These are phyloP conservation scores for Vaccinium macrocarpon DNA, from an alignment of 148 eudicot genomes.

Conservation along the genomic window DNA sequence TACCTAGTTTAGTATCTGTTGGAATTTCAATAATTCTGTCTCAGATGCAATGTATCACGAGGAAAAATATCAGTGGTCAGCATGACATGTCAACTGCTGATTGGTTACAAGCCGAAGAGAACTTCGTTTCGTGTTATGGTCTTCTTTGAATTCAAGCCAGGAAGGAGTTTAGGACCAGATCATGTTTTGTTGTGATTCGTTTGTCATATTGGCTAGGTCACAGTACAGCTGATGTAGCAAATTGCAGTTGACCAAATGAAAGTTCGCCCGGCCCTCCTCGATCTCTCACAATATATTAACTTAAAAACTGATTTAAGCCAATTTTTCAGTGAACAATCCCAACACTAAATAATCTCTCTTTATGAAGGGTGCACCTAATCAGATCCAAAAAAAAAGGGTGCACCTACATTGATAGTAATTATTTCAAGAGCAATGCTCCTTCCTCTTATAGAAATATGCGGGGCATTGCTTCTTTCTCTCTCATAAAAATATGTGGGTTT, in stretches of 20 bases:
- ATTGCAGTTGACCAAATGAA: background rate
- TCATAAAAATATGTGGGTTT: too few relatives aligned
- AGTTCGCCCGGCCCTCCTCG: background rate
- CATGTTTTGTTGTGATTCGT: background rate
- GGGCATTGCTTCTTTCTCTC: too few relatives aligned
- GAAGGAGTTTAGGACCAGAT: background rate
- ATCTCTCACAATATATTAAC: too few relatives aligned
- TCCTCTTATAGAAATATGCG: too few relatives aligned
- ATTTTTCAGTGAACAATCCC: too few relatives aligned
- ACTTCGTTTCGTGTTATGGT: background rate
- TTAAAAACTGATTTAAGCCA: too few relatives aligned
- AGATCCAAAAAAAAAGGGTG: too few relatives aligned
- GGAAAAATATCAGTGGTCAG: background rate
- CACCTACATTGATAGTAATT: too few relatives aligned
- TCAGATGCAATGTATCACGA: background rate
- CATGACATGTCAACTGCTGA: background rate
- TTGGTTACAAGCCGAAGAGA: background rate
- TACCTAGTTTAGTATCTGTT: background rate
- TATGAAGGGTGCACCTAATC: too few relatives aligned
- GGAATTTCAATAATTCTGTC: background rate
- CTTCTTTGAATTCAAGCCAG: background rate
- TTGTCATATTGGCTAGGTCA: background rate
- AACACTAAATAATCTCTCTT: too few relatives aligned
- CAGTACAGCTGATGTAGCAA: background rate
- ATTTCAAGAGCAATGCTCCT: too few relatives aligned